These are phyloP conservation scores for Acrodontium crateriforme DNA, from an alignment of 2,329 filamentous ascomycete genomes.

Conservation along the genomic window DNA sequence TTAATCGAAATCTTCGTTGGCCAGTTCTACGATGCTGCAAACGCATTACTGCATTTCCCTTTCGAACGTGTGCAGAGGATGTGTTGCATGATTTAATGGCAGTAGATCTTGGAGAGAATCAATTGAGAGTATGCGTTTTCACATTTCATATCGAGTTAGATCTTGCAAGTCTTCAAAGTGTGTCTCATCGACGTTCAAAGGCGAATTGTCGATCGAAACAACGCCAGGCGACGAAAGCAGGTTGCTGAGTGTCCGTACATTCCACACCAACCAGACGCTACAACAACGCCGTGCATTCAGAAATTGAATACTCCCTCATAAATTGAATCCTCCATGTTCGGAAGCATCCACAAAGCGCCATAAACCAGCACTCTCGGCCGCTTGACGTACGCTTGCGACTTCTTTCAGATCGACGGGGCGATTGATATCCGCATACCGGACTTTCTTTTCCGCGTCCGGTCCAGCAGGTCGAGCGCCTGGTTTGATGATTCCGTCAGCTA, in stretches of 20 bases:
- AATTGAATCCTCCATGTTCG: slow-evolving; percentile 42
- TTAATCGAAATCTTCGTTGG: too few species aligned
- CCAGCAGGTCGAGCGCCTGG: slow-evolving; percentile 16
- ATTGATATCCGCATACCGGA: slow-evolving; percentile 67
- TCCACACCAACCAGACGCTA: neutral
- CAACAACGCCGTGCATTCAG: neutral
- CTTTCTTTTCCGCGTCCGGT: slow-evolving; percentile 26
- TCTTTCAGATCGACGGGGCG: slow-evolving; percentile 53
- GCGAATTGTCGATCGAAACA: neutral
- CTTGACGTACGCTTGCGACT: slow-evolving; percentile 49
- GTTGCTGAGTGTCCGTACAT: neutral
- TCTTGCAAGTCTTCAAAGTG: neutral
- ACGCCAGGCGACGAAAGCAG: neutral
- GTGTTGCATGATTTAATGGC: too few species aligned
- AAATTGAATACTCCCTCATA: slow-evolving; percentile 12
- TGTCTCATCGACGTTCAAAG: neutral
- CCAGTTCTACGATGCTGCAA: too few species aligned
- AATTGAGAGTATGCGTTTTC: neutral
- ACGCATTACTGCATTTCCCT: too few species aligned
- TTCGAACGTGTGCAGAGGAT: too few species aligned
- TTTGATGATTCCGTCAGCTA: slow-evolving; percentile 16
- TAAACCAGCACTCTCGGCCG: slow-evolving; percentile 56
- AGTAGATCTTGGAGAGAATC: too few species aligned
- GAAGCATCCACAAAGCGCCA: slow-evolving; percentile 64
- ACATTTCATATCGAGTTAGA: neutral